These are phyloP conservation scores for Aspergillus sclerotiicarbonarius DNA, from an alignment of 495 filamentous ascomycete genomes.

Conservation along the genomic window DNA sequence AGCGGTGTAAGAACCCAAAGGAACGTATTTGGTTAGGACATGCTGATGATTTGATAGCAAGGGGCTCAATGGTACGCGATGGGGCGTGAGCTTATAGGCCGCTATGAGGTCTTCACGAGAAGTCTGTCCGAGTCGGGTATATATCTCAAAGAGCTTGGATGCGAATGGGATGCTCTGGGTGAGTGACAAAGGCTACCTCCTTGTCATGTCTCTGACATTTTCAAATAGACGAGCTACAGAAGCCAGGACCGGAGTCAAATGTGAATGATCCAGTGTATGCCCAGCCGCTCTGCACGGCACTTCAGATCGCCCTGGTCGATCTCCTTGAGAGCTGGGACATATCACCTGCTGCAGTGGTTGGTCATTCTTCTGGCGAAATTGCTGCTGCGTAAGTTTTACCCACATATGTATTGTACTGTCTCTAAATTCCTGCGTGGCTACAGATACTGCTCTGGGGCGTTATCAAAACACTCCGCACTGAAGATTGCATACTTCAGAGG, in stretches of 20 bases:
- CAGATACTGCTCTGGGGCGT: constrained; percentile 5
- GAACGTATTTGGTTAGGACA: background rate
- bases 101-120: background rate
- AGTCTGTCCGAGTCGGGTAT: background rate
- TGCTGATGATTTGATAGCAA: background rate
- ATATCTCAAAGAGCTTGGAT: background rate
- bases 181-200: background rate
- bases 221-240: background rate
- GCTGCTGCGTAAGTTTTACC: constrained; percentile 26
- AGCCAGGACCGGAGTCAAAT: background rate
- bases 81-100: constrained; percentile 1
- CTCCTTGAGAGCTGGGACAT: constrained; percentile 35
- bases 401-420: background rate
- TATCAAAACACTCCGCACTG: constrained; percentile 6
- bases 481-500: constrained; percentile 6
- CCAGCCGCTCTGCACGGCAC: constrained; percentile 42
- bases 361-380: constrained; percentile 47
- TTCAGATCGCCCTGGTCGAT: constrained; percentile 46
- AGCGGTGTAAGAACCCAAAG: background rate
- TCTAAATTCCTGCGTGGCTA: background rate
- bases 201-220: background rate
- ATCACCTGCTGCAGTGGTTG: constrained; percentile 28
- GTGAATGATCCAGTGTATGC: background rate
- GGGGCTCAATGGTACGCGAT: constrained; percentile 4
- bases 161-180: background rate